Evolutionary conservation across 2,329 filamentous ascomycete species (phyloP), one percentile per base, ranked within the genome.

Genomic region (Aschersonia sp.): DNA sequence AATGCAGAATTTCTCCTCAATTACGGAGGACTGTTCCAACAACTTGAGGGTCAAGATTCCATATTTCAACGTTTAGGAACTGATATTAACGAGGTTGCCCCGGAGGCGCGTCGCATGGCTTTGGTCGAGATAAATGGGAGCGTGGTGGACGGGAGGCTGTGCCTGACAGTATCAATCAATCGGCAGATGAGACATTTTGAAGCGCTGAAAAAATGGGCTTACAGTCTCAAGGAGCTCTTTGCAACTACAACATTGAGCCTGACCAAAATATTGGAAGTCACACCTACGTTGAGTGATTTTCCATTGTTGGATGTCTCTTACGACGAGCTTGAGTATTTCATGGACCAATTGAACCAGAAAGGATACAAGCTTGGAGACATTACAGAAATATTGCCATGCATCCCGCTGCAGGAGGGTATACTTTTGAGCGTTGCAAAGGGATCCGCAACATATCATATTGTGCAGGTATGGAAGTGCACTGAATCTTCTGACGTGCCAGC

Each of bases 1-100:
- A 57, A 1, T 60, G 61, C 2, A 52, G 72, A 76, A 52, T 51
- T 75, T 2, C 56, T 68, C 0, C 72, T 75, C 59, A 75, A 75
- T 54, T 75, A 71, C 49, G 68, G 8, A 58, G 66, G 46, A 64
- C 35, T 47, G 10, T 53, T 64, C 46, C 70, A 73, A 52, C 67
- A 71, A 42, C 58, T 71, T 2, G 68, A 73, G 47, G 55, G 59
- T 0, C 54, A 60, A 4, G 64, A 63, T 8, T 50, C 48, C 5
- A 29, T 53, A 14, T 50, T 53, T 37, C 47, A 43, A 14, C 33
- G 33, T 12, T 8, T 37, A 9, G 33, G 43, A 6, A 9, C 39
- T 4, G 41, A 49, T 12, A 29, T 42, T 8, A 39, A 42, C 29
- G 29, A 31, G 14, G 29, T 46, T 11, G 22, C 37, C 10, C 9